Evolutionary conservation across 768 basidiomycete species (phyloP).

Genomic region (Pleurotus tuoliensis): DNA sequence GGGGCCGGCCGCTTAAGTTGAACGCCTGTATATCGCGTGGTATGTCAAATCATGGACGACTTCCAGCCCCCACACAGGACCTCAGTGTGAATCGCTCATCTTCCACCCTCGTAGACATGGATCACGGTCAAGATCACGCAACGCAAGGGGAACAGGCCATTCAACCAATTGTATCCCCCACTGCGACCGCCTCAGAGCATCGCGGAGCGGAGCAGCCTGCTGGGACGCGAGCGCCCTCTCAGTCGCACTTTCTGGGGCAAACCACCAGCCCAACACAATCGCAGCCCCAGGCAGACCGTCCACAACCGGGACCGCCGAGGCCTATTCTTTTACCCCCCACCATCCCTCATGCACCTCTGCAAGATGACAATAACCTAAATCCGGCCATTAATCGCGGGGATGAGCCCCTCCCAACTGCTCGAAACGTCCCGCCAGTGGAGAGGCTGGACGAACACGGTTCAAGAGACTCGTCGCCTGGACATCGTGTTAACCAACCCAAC

Average conservation of each 20-base stretch:
- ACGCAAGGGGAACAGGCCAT: background rate
- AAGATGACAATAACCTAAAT: background rate
- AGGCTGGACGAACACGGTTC: background rate
- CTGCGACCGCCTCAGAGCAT: background rate
- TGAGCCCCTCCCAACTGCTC: background rate
- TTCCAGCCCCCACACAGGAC: background rate
- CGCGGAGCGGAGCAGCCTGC: too few species aligned
- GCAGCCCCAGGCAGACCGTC: background rate
- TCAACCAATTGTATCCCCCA: background rate
- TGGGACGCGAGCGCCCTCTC: too few species aligned
- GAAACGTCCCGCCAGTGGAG: background rate
- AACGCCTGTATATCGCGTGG: constrained; percentile 4
- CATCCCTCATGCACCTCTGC: background rate
- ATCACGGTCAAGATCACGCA: constrained; percentile 1
- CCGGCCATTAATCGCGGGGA: background rate
- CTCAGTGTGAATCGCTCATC: background rate
- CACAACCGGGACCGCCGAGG: background rate
- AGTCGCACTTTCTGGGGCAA: too few species aligned
- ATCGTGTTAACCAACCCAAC: background rate
- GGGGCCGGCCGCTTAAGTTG: too few species aligned
- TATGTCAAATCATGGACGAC: constrained; percentile 1
- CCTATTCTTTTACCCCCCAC: background rate
- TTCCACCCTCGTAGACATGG: constrained; percentile 1
- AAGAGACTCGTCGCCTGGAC: background rate
- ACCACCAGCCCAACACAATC: background rate